Evolutionary conservation across 2,329 filamentous ascomycete species (phyloP).

Genomic region (Paramyrothecium roridum): DNA sequence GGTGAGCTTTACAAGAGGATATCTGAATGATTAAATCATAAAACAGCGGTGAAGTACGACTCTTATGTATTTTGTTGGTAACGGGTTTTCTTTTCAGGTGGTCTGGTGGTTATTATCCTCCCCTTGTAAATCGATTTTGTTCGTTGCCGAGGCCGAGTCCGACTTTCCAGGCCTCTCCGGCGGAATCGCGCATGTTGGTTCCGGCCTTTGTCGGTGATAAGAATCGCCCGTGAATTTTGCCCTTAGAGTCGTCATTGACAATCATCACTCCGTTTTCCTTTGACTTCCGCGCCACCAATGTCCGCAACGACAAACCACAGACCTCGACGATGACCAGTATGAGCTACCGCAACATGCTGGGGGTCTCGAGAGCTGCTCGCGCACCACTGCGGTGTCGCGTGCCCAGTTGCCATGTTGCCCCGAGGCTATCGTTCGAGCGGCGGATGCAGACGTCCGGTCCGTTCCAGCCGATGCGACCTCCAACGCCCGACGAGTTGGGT

Average conservation of each 20-base stretch:
- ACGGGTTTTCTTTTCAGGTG: too few species aligned
- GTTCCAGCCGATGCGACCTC: slow-evolving; percentile 69
- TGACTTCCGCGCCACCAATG: background rate
- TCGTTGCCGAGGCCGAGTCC: too few species aligned
- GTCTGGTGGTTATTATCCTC: too few species aligned
- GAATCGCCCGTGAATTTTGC: background rate
- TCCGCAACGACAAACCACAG: background rate
- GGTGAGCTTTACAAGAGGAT: too few species aligned
- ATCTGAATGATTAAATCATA: too few species aligned
- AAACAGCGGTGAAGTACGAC: too few species aligned
- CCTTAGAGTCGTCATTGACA: background rate
- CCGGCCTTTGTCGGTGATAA: background rate
- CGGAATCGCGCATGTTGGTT: background rate
- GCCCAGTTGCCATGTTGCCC: slow-evolving; percentile 8
- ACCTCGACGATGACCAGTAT: slow-evolving; percentile 18
- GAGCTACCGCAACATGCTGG: slow-evolving; percentile 23
- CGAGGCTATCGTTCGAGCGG: slow-evolving; percentile 8
- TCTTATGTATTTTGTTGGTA: too few species aligned
- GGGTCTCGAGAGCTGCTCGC: slow-evolving; percentile 11
- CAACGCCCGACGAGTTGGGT: slow-evolving; percentile 75
- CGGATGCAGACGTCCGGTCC: slow-evolving; percentile 31
- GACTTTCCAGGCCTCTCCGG: background rate
- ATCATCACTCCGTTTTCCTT: background rate
- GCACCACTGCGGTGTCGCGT: slow-evolving; percentile 11
- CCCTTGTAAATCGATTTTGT: too few species aligned